A percentile compares a stretch with the other conserved stretches of the same genome.
These are phyloP conservation scores for Kazachstania sp. DNA, from an alignment of 1,139 yeast genomes.

Conservation along the genomic window DNA sequence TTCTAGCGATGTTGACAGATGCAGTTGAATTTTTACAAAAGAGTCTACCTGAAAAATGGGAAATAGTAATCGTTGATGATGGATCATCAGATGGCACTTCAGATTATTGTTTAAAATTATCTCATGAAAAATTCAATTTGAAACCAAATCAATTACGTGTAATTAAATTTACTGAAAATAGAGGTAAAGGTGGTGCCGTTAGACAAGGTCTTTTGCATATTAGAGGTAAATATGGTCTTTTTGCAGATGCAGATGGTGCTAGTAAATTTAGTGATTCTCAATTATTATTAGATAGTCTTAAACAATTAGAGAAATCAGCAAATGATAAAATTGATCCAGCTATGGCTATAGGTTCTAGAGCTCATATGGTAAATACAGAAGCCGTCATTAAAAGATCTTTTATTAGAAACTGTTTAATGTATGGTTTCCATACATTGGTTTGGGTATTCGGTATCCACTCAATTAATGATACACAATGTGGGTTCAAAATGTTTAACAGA, in stretches of 20 bases:
- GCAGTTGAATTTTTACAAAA: slow-evolving; percentile 49
- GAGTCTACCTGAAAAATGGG: slow-evolving; percentile 40
- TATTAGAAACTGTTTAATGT: slow-evolving; percentile 85
- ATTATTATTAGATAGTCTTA: slow-evolving; percentile 43
- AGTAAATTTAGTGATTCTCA: slow-evolving; percentile 65
- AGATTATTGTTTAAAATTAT: slow-evolving; percentile 60
- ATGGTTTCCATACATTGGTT: slow-evolving; percentile 79
- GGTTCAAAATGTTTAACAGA: slow-evolving; percentile 82
- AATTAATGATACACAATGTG: slow-evolving; percentile 92
- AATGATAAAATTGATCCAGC: slow-evolving; percentile 33
- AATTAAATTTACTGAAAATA: slow-evolving; percentile 55
- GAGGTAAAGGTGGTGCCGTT: slow-evolving; percentile 98
- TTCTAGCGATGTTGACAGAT: slow-evolving; percentile 71
- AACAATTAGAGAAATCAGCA: slow-evolving; percentile 22
- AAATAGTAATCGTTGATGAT: slow-evolving; percentile 82
- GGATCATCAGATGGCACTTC: slow-evolving; percentile 81
- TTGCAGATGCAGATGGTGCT: slow-evolving; percentile 99
- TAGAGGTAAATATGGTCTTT: slow-evolving; percentile 65
- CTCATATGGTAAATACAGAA: slow-evolving; percentile 93
- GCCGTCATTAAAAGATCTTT: slow-evolving; percentile 91
- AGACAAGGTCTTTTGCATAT: slow-evolving; percentile 80
- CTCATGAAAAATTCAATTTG: slow-evolving; percentile 40
- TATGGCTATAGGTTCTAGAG: slow-evolving; percentile 85
- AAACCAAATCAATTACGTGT: slow-evolving; percentile 60
- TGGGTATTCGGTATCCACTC: slow-evolving; percentile 81